Evolutionary conservation across 768 basidiomycete species (phyloP), one percentile per base, ranked within the genome.

Genomic region (Lactarius sanguifluus): DNA sequence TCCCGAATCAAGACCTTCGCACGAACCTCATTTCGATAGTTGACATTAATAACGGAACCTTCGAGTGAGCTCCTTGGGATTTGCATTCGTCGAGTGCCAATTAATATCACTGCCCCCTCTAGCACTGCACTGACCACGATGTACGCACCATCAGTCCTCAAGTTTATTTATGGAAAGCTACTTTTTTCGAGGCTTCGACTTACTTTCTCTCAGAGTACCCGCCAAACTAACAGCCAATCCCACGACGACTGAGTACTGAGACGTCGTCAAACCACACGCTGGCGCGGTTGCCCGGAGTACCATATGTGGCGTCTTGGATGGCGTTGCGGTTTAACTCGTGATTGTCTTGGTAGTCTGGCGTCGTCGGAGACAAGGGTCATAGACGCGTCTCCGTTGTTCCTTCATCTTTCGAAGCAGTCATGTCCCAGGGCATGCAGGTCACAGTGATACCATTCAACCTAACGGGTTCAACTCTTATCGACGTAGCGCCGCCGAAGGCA

Each of bases 121-220:
- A 73, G 72, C 50, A 69, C 71, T n/a, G 70, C 66, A 15, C 65
- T 66, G 13, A 71, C 69, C 34, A 71, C 66, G 3, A 59, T 72
- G 60, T 73, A 64, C 59, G 72, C 71, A 5, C 71, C 68, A 28
- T 61, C 72, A 5, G 71, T 69, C 15, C 52, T 69, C 18, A 68
- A 47, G 70, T 73, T 38, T 52, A 71, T 65, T 9, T 32, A 32
- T 25, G 30, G 12, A 1, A 18, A 41, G 6, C 36, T 0, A n/a
- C 20, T 1, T 41, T 38, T 38, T 23, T 23, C 34, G 4, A 20
- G n/a, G 5, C 16, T 8, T 43, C 61, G 20, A 59, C 10, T 18
- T 38, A 3, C 12, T 57, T 13, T 25, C 4, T 41, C 18, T 41
- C 57, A 66, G 65, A n/a, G 52, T 20, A 8, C 34, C 63, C 40